Evolutionary conservation across 2,329 filamentous ascomycete genomes (phyloP).

Genomic region (Penicillium sp.): DNA sequence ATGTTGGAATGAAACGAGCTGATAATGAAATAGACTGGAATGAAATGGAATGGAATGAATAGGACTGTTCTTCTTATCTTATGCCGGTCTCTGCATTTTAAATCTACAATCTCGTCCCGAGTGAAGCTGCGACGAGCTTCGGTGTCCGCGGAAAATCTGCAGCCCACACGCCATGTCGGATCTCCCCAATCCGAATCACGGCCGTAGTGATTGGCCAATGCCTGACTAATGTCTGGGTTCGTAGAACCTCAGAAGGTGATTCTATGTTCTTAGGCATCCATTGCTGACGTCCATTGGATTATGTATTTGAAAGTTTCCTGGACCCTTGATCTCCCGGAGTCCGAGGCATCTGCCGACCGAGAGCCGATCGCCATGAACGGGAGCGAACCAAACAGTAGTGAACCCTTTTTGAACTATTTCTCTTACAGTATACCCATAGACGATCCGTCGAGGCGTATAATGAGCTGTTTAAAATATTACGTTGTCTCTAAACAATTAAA

Average conservation of each 20-base stretch:
- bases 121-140: background rate
- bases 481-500: too few species aligned
- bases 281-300: background rate
- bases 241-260: too few species aligned
- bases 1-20: background rate
- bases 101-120: background rate
- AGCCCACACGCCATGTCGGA: slow-evolving; percentile 24
- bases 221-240: background rate
- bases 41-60: background rate
- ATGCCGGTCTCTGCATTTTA: background rate
- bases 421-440: too few species aligned
- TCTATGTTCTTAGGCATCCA: too few species aligned
- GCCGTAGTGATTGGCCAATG: slow-evolving; percentile 10
- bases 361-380: too few species aligned
- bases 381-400: too few species aligned
- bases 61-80: background rate
- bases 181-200: slow-evolving; percentile 18
- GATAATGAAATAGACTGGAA: background rate
- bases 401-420: too few species aligned
- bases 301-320: background rate
- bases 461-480: too few species aligned
- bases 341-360: too few species aligned
- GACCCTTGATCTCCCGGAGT: background rate
- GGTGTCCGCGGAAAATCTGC: background rate
- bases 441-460: too few species aligned